Evolutionary conservation across 2,329 filamentous ascomycete genomes (phyloP).

Genomic region (Ustulina deusta): DNA sequence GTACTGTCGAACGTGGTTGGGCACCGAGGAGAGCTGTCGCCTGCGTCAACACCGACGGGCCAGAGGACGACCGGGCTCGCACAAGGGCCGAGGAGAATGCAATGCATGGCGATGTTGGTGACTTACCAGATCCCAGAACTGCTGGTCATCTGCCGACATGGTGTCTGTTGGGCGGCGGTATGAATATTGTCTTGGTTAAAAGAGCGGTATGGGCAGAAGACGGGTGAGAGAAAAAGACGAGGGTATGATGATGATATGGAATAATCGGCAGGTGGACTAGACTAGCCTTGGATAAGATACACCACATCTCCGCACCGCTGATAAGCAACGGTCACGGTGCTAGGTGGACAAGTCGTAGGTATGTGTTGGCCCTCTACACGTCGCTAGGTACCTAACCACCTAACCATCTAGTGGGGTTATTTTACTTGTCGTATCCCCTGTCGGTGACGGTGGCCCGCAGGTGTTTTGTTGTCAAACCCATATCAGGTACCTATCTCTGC

Average conservation of each 20-base stretch:
- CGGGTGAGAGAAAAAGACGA: not conserved
- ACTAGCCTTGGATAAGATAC: no score
- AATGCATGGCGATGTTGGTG: not conserved
- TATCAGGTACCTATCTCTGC: no score
- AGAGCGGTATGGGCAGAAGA: not conserved
- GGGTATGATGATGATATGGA: not conserved
- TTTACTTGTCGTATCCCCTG: no score
- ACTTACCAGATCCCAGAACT: slow-evolving; percentile 80
- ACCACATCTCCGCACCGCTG: no score
- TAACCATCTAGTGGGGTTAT: no score
- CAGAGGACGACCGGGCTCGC: not conserved
- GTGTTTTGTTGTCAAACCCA: no score
- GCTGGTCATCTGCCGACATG: slow-evolving; percentile 85
- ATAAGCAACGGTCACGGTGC: no score
- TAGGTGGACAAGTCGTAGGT: no score
- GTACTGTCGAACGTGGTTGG: slow-evolving; percentile 76
- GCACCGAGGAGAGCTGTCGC: slow-evolving; percentile 63
- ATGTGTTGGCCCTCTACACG: no score
- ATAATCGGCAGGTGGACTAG: not conserved
- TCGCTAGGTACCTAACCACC: no score
- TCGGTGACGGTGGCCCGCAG: no score
- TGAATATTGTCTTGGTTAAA: not conserved
- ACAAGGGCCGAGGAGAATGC: not conserved
- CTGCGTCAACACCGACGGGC: slow-evolving; percentile 16
- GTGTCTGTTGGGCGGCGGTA: slow-evolving; percentile 47